phyloP scores from a whole-genome alignment of 257 asterid genomes.

The Salvia splendens region DNA sequence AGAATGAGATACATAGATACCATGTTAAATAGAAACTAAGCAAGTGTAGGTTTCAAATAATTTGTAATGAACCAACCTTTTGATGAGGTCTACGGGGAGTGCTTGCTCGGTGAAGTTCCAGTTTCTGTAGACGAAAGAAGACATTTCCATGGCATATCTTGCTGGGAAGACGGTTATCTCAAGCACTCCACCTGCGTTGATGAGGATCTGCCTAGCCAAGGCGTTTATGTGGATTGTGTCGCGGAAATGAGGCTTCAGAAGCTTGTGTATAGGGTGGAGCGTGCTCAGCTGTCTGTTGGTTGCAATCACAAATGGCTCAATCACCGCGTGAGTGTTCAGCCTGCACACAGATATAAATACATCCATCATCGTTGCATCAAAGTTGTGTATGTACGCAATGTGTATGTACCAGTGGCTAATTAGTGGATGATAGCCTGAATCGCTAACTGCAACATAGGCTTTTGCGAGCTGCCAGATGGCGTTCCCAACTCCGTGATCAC shows the following conservation, averaged over 20 bases:
- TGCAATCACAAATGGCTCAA: slow-evolving; percentile 91
- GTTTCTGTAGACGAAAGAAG: slow-evolving; percentile 54
- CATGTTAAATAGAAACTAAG: too few relatives aligned
- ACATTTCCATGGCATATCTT: slow-evolving; percentile 79
- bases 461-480: slow-evolving; percentile 92
- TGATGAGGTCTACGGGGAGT: slow-evolving; percentile 77
- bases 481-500: slow-evolving; percentile 55
- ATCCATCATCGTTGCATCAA: not conserved
- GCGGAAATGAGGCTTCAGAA: slow-evolving; percentile 86
- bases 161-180: slow-evolving; percentile 81
- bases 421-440: slow-evolving; percentile 93
- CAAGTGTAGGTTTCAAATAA: too few relatives aligned
- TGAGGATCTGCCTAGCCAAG: slow-evolving; percentile 77
- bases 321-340: slow-evolving; percentile 92
- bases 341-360: slow-evolving; percentile 41
- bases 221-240: slow-evolving; percentile 89
- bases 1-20: not conserved
- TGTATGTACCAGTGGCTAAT: slow-evolving; percentile 83
- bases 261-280: slow-evolving; percentile 85
- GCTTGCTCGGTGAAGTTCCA: slow-evolving; percentile 88
- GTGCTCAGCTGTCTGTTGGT: slow-evolving; percentile 69
- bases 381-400: not conserved
- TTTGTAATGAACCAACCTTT: slow-evolving; percentile 44
- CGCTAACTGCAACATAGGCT: slow-evolving; percentile 90
- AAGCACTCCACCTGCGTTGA: slow-evolving; percentile 79